These are phyloP conservation scores for Globisporangium nodosum DNA, from an alignment of 352 stramenopile species.

Conservation along the genomic window DNA sequence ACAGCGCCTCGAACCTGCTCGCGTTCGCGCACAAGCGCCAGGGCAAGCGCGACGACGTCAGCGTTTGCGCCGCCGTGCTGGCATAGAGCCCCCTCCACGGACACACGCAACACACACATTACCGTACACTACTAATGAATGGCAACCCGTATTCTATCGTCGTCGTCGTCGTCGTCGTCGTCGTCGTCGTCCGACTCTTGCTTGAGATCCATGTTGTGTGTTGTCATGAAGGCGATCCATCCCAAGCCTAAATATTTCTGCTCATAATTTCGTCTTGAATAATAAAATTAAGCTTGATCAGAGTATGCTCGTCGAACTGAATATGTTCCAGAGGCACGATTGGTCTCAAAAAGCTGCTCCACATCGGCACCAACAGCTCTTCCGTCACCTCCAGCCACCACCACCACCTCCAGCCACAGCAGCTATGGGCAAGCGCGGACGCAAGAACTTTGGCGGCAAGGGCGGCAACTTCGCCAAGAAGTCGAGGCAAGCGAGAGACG, in stretches of 20 bases:
- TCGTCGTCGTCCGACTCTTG: neutral
- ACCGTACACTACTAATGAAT: neutral
- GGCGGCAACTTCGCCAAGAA: constrained; percentile 33
- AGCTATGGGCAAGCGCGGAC: constrained; percentile 45
- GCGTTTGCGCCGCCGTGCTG: constrained; percentile 79
- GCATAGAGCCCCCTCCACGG: constrained; percentile 26
- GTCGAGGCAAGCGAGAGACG: constrained; percentile 12
- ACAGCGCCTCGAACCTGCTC: constrained; percentile 85
- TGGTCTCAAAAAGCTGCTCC: too few relatives aligned
- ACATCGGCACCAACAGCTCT: neutral
- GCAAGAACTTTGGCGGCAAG: constrained; percentile 27
- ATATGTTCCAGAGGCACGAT: too few relatives aligned
- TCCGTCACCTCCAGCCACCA: constrained; percentile 2
- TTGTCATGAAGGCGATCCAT: too few relatives aligned
- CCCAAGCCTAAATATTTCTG: too few relatives aligned
- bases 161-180: neutral
- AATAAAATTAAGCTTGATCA: too few relatives aligned
- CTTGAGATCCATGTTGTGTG: too few relatives aligned
- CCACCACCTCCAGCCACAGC: neutral
- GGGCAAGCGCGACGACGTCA: constrained; percentile 85
- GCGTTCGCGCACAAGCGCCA: constrained; percentile 86
- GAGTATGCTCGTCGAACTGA: too few relatives aligned
- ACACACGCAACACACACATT: neutral
- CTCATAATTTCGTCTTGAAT: too few relatives aligned
- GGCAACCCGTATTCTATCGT: neutral